These are phyloP conservation scores for Colletotrichum sp. DNA, from an alignment of 2,329 filamentous ascomycete genomes.

Conservation along the genomic window DNA sequence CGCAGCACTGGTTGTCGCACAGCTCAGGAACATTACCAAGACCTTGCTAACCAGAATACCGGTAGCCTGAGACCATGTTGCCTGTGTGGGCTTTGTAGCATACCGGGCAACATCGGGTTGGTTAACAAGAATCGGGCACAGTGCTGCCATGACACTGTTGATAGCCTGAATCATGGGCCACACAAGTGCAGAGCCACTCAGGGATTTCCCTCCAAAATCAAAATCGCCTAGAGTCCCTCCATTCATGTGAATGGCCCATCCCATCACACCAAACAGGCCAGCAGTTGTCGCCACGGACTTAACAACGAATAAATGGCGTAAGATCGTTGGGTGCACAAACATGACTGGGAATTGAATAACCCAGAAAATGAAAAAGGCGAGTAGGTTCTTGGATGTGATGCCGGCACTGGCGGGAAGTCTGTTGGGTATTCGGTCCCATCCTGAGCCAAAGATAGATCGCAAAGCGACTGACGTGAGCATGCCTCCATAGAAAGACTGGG, in stretches of 20 bases:
- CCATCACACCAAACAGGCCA: slow-evolving; percentile 36
- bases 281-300: slow-evolving; percentile 49
- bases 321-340: slow-evolving; percentile 53
- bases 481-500: slow-evolving; percentile 37
- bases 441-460: slow-evolving; percentile 40
- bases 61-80: slow-evolving; percentile 34
- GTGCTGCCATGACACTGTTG: slow-evolving; percentile 44
- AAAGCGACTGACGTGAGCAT: slow-evolving; percentile 37
- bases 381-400: slow-evolving; percentile 54
- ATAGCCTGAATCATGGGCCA: slow-evolving; percentile 45
- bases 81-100: slow-evolving; percentile 26
- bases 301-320: slow-evolving; percentile 51
- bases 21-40: slow-evolving; percentile 44
- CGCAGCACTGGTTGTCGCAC: slow-evolving; percentile 41
- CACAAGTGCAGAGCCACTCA: slow-evolving; percentile 29
- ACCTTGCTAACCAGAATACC: slow-evolving; percentile 22
- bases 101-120: slow-evolving; percentile 47
- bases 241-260: slow-evolving; percentile 59
- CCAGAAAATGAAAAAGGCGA: slow-evolving; percentile 62
- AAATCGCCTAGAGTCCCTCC: slow-evolving; percentile 34
- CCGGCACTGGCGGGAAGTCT: slow-evolving; percentile 47
- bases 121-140: slow-evolving; percentile 38
- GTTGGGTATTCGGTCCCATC: slow-evolving; percentile 33
- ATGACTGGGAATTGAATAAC: slow-evolving; percentile 52
- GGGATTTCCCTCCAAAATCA: slow-evolving; percentile 4